These are phyloP conservation scores for Pythium scleroteichum DNA, from an alignment of 352 stramenopile genomes.

Conservation along the genomic window DNA sequence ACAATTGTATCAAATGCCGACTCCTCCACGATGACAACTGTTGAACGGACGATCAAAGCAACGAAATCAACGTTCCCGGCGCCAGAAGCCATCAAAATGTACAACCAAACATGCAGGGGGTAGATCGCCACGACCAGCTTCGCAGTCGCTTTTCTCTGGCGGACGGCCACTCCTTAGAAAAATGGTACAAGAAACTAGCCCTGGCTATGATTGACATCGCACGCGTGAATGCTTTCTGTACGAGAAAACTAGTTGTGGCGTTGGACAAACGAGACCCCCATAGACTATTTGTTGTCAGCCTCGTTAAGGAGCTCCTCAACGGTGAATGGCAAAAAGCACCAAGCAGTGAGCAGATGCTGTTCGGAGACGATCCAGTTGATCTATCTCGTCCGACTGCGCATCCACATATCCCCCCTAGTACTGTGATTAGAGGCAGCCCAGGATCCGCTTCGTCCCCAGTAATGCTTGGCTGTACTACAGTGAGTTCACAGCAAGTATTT, in stretches of 20 bases:
- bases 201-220: slow-evolving; percentile 31
- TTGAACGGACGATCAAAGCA: slow-evolving; percentile 14
- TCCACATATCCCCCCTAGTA: too few species aligned
- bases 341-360: background rate
- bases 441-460: too few species aligned
- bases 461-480: too few species aligned
- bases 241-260: slow-evolving; percentile 11
- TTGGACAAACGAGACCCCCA: slow-evolving; percentile 24
- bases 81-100: slow-evolving; percentile 23
- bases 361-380: too few species aligned
- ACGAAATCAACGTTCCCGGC: slow-evolving; percentile 3
- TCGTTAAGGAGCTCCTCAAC: slow-evolving; percentile 23
- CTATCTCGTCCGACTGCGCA: too few species aligned
- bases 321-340: slow-evolving; percentile 26
- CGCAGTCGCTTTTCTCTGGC: slow-evolving; percentile 26
- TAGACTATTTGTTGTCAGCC: slow-evolving; percentile 19
- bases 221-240: slow-evolving; percentile 28
- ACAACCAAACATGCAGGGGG: slow-evolving; percentile 39
- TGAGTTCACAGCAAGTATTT: background rate
- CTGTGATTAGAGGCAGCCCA: too few species aligned
- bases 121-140: slow-evolving; percentile 37
- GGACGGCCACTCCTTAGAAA: slow-evolving; percentile 31
- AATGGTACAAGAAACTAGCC: slow-evolving; percentile 36
- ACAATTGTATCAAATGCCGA: slow-evolving; percentile 33
- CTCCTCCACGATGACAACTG: background rate